Percentiles rank a stretch among this genome's conserved stretches.
These are phyloP conservation scores for Trichoderma semiorbis DNA, from an alignment of 2,329 filamentous ascomycete genomes.

Conservation along the genomic window DNA sequence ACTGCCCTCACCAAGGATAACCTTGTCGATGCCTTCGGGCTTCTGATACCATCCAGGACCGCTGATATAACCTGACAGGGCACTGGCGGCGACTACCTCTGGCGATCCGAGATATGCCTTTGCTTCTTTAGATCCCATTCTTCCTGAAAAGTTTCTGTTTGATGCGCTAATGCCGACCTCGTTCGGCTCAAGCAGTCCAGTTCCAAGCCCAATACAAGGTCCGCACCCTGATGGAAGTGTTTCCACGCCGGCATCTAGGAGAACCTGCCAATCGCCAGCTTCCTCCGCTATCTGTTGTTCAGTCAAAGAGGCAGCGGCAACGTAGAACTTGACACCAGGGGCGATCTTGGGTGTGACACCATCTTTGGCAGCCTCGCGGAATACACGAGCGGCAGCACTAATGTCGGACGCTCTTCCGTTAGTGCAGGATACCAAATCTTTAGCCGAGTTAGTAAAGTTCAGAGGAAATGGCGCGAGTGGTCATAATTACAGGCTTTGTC, in stretches of 20 bases:
- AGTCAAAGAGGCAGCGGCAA: slow-evolving; percentile 75
- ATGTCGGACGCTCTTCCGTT: slow-evolving; percentile 81
- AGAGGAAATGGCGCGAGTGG: background rate
- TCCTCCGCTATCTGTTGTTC: slow-evolving; percentile 74
- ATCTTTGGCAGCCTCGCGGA: slow-evolving; percentile 60
- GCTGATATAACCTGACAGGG: slow-evolving; percentile 66
- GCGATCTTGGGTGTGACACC: slow-evolving; percentile 61
- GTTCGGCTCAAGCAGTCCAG: slow-evolving; percentile 29
- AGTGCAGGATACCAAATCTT: slow-evolving; percentile 76
- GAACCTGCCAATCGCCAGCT: slow-evolving; percentile 63
- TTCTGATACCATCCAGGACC: slow-evolving; percentile 77
- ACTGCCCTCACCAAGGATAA: slow-evolving; percentile 68
- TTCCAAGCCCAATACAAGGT: background rate
- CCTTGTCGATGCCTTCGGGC: slow-evolving; percentile 64
- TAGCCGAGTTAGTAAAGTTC: background rate
- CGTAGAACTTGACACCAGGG: slow-evolving; percentile 77
- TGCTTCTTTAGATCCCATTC: slow-evolving; percentile 56
- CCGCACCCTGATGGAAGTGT: slow-evolving; percentile 59
- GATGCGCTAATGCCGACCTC: slow-evolving; percentile 80
- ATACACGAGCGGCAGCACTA: slow-evolving; percentile 59
- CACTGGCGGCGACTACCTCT: slow-evolving; percentile 88
- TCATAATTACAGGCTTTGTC: slow-evolving; percentile 38
- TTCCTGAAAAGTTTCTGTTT: slow-evolving; percentile 89
- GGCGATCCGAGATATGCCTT: slow-evolving; percentile 85
- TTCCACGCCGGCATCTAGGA: slow-evolving; percentile 69